Percentiles rank a stretch among this genome's conserved stretches.
These are phyloP conservation scores for Flammula alnicola DNA, from an alignment of 1,284 basidiomycete species.

Conservation along the genomic window DNA sequence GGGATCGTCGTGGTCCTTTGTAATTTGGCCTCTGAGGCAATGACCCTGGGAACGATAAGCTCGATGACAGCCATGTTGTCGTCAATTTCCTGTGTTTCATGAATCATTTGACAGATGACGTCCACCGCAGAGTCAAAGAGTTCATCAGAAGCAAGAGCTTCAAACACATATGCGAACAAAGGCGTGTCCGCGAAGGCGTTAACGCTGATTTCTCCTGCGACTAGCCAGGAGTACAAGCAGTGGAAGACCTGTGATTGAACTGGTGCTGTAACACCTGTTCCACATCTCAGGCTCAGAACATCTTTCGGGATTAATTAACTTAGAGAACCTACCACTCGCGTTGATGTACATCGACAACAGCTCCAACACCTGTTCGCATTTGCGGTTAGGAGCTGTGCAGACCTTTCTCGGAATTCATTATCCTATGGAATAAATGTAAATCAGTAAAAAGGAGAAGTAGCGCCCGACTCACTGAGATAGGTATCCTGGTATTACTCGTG, in stretches of 20 bases:
- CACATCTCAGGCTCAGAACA: constrained; percentile 6
- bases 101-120: constrained; percentile 92
- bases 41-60: constrained; percentile 83
- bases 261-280: constrained; percentile 76
- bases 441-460: constrained; percentile 11
- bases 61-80: constrained; percentile 93
- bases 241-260: constrained; percentile 91
- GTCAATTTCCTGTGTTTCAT: constrained; percentile 97
- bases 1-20: constrained; percentile 71
- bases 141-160: constrained; percentile 82
- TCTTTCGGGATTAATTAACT: background rate
- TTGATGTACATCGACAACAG: constrained; percentile 90
- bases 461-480: constrained; percentile 71
- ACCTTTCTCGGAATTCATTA: constrained; percentile 78
- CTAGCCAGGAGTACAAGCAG: constrained; percentile 88
- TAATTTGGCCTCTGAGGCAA: constrained; percentile 73
- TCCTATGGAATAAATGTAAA: constrained; percentile 51
- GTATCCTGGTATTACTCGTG: constrained; percentile 85
- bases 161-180: constrained; percentile 85
- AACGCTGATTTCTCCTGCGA: constrained; percentile 83
- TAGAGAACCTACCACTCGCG: constrained; percentile 67
- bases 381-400: constrained; percentile 67
- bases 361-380: constrained; percentile 78
- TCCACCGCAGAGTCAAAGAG: constrained; percentile 95
- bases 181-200: constrained; percentile 75